Conservation (phyloP, 345 rosid species). For the Trapa incisa region DNA sequence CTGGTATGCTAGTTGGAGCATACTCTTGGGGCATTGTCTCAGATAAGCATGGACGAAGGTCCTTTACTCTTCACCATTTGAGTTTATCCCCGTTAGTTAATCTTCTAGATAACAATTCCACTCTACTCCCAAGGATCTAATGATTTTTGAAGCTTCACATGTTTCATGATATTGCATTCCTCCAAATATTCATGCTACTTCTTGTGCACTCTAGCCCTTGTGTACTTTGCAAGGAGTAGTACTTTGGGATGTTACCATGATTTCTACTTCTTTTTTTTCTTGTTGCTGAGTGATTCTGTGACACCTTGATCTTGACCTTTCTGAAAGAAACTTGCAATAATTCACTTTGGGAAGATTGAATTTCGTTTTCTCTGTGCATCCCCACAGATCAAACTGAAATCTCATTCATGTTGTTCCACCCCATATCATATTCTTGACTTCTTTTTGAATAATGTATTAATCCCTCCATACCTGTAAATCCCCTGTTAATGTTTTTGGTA, state of each 20-base stretch:
- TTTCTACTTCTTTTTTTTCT: neutral
- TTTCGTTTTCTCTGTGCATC: neutral
- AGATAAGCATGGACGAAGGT: conserved; percentile 82
- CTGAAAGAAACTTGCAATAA: neutral
- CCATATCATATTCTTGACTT: neutral
- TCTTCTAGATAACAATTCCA: neutral
- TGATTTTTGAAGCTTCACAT: neutral
- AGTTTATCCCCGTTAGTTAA: neutral
- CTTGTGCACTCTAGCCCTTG: neutral
- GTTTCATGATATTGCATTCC: neutral
- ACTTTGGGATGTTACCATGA: neutral
- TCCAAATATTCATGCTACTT: neutral
- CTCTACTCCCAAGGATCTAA: neutral
- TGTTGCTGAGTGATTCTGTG: neutral
- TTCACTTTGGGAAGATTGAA: neutral
- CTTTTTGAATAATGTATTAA: neutral
- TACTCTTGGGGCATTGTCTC: conserved; percentile 85
- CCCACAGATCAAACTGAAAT: neutral
- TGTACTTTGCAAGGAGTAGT: neutral
- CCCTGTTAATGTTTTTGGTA: neutral
- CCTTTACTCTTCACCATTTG: conserved; percentile 1
- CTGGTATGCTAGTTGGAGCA: conserved; percentile 82
- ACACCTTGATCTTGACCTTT: neutral
- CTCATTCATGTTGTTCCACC: neutral
- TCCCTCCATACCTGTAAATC: neutral